Percentiles rank a stretch among this genome's conserved stretches.
phyloP scores from a whole-genome alignment of 306 rosid species.

The Ziziphus jujuba region DNA sequence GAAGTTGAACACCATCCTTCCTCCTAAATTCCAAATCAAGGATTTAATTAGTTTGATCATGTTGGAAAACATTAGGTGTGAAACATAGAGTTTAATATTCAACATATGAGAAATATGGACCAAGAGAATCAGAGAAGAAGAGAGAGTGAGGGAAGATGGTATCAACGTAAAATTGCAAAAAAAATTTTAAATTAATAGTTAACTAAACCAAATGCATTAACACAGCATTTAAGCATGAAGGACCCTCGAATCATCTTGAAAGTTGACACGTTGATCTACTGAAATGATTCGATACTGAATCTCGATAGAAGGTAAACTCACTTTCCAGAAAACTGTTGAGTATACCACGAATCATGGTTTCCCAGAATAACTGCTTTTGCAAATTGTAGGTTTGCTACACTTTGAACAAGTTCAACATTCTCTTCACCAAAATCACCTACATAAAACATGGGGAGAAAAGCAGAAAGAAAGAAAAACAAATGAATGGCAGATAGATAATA shows the following conservation, averaged over 20 bases:
- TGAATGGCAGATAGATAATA: not conserved
- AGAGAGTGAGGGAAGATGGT: too few species aligned
- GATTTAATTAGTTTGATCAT: constrained; percentile 27
- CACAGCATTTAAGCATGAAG: too few species aligned
- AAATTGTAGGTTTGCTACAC: constrained; percentile 64
- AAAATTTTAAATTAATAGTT: too few species aligned
- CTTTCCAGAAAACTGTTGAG: constrained; percentile 72
- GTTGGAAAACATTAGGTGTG: not conserved
- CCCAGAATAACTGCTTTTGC: constrained; percentile 86
- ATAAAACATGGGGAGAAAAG: constrained; percentile 19
- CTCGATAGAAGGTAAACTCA: constrained; percentile 35
- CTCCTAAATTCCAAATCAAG: constrained; percentile 50
- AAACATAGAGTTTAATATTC: too few species aligned
- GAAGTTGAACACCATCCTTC: constrained; percentile 88
- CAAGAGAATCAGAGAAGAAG: too few species aligned
- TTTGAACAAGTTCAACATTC: constrained; percentile 77
- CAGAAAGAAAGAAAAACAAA: constrained; percentile 13
- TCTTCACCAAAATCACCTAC: constrained; percentile 96
- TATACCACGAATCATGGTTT: constrained; percentile 93
- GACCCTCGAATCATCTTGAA: not conserved
- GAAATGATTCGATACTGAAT: not conserved
- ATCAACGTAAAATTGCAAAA: too few species aligned
- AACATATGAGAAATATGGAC: too few species aligned
- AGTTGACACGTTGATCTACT: not conserved
- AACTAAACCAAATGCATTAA: too few species aligned